A percentile compares a stretch with the other conserved stretches of the same genome.
These are phyloP conservation scores for Phytophthora pseudosyringae DNA, from an alignment of 352 stramenopile genomes.

Conservation along the genomic window DNA sequence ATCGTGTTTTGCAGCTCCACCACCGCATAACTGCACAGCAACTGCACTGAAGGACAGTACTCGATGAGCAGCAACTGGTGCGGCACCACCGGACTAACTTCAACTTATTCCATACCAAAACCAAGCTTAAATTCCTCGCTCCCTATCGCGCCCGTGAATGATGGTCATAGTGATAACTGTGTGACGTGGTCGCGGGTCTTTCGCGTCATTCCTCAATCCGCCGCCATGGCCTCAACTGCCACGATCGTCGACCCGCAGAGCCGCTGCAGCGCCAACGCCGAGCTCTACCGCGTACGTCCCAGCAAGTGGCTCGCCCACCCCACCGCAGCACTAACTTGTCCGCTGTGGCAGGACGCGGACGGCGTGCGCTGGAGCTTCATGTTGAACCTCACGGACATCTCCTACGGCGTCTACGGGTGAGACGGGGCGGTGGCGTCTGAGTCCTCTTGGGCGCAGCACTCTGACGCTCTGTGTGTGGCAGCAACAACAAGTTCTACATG, in stretches of 20 bases:
- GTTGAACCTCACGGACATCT: conserved; percentile 72
- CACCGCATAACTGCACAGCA: too few species aligned
- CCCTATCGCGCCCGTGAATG: neutral
- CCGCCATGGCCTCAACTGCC: conserved; percentile 35
- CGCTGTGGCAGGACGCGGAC: conserved; percentile 42
- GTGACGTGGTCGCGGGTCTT: conserved; percentile 14
- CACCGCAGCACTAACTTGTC: neutral
- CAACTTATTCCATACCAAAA: neutral
- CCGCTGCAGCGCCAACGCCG: conserved; percentile 20
- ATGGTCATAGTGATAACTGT: neutral
- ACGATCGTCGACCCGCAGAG: conserved; percentile 33
- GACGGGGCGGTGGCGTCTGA: neutral
- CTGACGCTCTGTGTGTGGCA: conserved; percentile 22
- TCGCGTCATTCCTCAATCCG: conserved; percentile 33
- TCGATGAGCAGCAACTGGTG: too few species aligned
- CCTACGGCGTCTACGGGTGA: conserved; percentile 59
- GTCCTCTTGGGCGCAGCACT: neutral
- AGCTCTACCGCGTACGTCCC: conserved; percentile 37
- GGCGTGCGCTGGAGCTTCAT: conserved; percentile 72
- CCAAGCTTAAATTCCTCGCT: neutral
- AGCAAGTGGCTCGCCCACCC: neutral
- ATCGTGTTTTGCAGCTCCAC: too few species aligned
- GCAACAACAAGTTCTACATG: conserved; percentile 86
- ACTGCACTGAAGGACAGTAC: too few species aligned
- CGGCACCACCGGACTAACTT: neutral